Conservation (phyloP, 2,329 filamentous ascomycete species). For the Colletotrichum falcatum region DNA sequence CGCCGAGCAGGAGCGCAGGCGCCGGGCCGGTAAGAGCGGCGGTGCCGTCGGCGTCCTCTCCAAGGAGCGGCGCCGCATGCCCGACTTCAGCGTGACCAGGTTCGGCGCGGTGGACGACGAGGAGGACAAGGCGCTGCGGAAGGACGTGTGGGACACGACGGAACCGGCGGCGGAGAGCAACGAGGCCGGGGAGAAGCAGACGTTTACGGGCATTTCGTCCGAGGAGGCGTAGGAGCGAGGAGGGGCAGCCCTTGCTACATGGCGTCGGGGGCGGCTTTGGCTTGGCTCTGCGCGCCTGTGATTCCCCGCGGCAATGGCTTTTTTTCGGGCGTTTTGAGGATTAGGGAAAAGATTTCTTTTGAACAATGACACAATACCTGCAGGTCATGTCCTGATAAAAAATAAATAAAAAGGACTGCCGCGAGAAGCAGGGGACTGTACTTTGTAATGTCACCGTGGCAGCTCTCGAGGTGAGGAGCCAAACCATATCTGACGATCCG, state of each 20-base stretch:
- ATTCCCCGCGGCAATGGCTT: constrained; percentile 12
- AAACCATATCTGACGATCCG: background rate
- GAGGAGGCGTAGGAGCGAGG: constrained; percentile 30
- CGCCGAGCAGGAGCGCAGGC: constrained; percentile 61
- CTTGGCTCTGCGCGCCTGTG: constrained; percentile 12
- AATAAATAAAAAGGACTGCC: background rate
- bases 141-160: constrained; percentile 42
- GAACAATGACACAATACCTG: constrained; percentile 36
- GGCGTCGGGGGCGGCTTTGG: background rate
- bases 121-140: constrained; percentile 49
- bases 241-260: background rate
- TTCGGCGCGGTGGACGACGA: constrained; percentile 62
- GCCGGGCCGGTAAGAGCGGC: constrained; percentile 44
- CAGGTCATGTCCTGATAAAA: background rate
- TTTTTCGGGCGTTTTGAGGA: constrained; percentile 38
- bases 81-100: constrained; percentile 69
- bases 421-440: background rate
- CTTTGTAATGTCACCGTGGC: background rate
- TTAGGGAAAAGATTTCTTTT: constrained; percentile 30
- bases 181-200: constrained; percentile 19
- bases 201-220: constrained; percentile 34
- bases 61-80: constrained; percentile 54
- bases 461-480: background rate
- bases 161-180: constrained; percentile 28
- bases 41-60: constrained; percentile 33